phyloP scores from a whole-genome alignment of 2,329 filamentous ascomycete genomes.

The Aureobasidium sp. region DNA sequence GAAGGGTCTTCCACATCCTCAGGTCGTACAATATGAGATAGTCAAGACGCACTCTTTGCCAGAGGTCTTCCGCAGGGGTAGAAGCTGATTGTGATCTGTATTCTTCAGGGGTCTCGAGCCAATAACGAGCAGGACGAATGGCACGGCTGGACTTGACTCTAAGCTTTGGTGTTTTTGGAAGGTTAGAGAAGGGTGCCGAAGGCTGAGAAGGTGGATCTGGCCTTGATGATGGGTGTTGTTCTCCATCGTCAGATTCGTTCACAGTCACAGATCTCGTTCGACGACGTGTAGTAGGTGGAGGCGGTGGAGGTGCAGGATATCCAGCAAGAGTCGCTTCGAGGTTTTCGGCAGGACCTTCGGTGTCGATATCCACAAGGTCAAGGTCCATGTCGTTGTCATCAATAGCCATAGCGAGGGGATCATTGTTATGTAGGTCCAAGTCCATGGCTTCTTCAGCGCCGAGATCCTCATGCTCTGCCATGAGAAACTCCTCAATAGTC shows the following conservation, averaged over 20 bases:
- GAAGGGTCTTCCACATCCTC: conserved; percentile 90
- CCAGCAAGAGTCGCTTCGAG: conserved; percentile 71
- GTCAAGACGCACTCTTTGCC: conserved; percentile 81
- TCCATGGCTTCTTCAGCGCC: conserved; percentile 33
- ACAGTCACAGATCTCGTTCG: conserved; percentile 2
- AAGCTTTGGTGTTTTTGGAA: conserved; percentile 70
- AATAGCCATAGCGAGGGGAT: conserved; percentile 18
- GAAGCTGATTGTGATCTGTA: conserved; percentile 42
- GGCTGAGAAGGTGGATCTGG: conserved; percentile 53
- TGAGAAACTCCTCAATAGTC: conserved; percentile 25
- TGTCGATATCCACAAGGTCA: conserved; percentile 37
- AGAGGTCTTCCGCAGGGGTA: conserved; percentile 73
- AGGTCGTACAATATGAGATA: conserved; percentile 93
- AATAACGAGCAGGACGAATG: conserved; percentile 67
- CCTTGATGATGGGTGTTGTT: conserved; percentile 24
- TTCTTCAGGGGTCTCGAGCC: conserved; percentile 69
- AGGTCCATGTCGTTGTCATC: conserved; percentile 37
- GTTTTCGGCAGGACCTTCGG: conserved; percentile 61
- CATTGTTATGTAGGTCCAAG: conserved; percentile 30
- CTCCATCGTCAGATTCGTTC: conserved; percentile 56
- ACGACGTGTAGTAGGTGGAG: conserved; percentile 28
- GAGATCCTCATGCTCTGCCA: conserved; percentile 22
- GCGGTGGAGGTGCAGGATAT: conserved; percentile 60
- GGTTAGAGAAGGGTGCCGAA: conserved; percentile 52
- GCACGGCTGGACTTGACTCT: conserved; percentile 38